These are phyloP conservation scores for Globisporangium cylindrosporum DNA, from an alignment of 352 stramenopile genomes.

Conservation along the genomic window DNA sequence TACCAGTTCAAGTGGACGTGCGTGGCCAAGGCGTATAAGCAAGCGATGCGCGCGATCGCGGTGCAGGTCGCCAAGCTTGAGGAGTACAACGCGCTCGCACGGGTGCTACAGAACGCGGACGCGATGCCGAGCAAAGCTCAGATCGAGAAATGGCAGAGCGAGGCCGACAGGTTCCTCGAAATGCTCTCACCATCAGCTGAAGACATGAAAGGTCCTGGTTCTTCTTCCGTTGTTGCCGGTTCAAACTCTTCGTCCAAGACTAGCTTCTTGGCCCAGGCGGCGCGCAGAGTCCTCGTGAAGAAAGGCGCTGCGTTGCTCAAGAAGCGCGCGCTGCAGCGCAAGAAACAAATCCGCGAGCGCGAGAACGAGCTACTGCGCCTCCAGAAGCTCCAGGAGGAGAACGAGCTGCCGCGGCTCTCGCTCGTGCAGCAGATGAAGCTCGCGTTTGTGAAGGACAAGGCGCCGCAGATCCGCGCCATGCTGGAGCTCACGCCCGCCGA, in stretches of 20 bases:
- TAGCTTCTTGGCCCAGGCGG: slow-evolving; percentile 25
- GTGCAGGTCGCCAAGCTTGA: slow-evolving; percentile 61
- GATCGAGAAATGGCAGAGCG: slow-evolving; percentile 45
- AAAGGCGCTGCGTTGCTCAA: slow-evolving; percentile 44
- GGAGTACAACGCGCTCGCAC: slow-evolving; percentile 54
- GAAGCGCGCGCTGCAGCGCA: slow-evolving; percentile 34
- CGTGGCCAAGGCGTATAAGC: slow-evolving; percentile 50
- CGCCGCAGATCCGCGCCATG: slow-evolving; percentile 44
- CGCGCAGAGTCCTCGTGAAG: slow-evolving; percentile 41
- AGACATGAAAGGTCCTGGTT: slow-evolving; percentile 5
- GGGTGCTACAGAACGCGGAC: slow-evolving; percentile 41
- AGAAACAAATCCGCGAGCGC: slow-evolving; percentile 48
- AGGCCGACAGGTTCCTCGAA: slow-evolving; percentile 36
- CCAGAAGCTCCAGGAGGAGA: slow-evolving; percentile 36
- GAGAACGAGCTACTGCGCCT: slow-evolving; percentile 50
- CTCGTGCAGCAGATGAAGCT: slow-evolving; percentile 48
- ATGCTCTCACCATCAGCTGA: slow-evolving; percentile 17
- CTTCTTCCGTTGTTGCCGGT: neutral
- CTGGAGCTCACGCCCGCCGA: slow-evolving; percentile 60
- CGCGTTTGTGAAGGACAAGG: slow-evolving; percentile 42
- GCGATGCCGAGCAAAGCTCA: slow-evolving; percentile 46
- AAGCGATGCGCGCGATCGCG: slow-evolving; percentile 31
- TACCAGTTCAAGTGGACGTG: slow-evolving; percentile 46
- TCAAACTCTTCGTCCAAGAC: neutral
- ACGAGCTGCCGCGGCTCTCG: slow-evolving; percentile 34